phyloP scores from a whole-genome alignment of 805 yeast genomes.

The Alloascoidea africana region DNA sequence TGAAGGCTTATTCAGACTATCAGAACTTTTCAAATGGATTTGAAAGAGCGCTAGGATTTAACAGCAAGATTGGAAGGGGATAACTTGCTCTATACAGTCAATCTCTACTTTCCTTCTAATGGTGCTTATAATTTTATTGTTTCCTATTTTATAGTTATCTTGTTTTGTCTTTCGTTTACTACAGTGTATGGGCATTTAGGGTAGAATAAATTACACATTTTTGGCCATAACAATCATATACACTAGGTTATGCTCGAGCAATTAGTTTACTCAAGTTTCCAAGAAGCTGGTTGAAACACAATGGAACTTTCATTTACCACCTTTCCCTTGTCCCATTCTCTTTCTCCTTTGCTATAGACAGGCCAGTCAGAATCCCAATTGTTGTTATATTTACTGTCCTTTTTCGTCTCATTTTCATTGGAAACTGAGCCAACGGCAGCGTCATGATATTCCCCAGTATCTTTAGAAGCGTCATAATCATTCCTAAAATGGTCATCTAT shows the following conservation, averaged over 20 bases:
- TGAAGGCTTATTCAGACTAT: slow-evolving; percentile 58
- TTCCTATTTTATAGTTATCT: no score
- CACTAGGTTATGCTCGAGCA: no score
- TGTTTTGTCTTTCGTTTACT: no score
- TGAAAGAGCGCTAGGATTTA: slow-evolving; percentile 50
- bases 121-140: no score
- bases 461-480: slow-evolving; percentile 1
- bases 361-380: not conserved
- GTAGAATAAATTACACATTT: no score
- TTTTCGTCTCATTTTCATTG: not conserved
- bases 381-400: not conserved
- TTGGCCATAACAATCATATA: no score
- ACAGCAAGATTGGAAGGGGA: slow-evolving; percentile 19
- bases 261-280: no score
- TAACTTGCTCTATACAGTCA: no score
- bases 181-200: no score
- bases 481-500: not conserved
- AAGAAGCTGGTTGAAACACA: not conserved
- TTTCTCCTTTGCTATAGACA: not conserved
- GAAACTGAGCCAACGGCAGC: not conserved
- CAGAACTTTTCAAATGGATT: slow-evolving; percentile 57
- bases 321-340: slow-evolving; percentile 1
- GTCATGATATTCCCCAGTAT: not conserved
- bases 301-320: not conserved
- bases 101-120: no score